Evolutionary conservation across 345 rosid genomes (phyloP), one percentile per base, ranked within the genome.

Genomic region (Carallia pectinifolia): DNA sequence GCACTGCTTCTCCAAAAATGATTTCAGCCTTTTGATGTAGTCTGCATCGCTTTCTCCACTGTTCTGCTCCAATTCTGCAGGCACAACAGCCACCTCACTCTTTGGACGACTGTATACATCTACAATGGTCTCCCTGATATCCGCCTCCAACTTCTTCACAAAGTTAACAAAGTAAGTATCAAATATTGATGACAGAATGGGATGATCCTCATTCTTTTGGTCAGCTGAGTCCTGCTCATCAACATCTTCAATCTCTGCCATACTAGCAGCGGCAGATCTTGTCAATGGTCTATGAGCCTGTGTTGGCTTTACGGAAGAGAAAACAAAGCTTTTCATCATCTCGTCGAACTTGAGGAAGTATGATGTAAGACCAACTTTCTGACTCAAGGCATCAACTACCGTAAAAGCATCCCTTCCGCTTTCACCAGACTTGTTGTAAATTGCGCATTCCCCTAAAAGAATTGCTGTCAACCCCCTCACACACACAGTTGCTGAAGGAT

Each of bases 1-100:
- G 82, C 98, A 90, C 70, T 92, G 96, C 80, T 83, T 90, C 83
- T 92, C 94, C 70, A 92, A 74, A 76, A 92, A 92, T 58, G 83
- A 81, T 81, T 84, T 90, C 74, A 92, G 80, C 76, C 98, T 88
- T 68, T 77, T 83, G 63, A 88, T 73, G 71, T 90, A 92, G 60
- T 84, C 96, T 80, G 77, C 83, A 65, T 90, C 92, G 23, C 58
- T 77, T 84, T 92, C 98, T 64, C 87, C 92, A 70, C 78, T 87
- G 79, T 71, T 83, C 84, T 85, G 96, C 72, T 88, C 98, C 85
- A 92, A 77, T 68, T 87, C 95, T 7, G 95, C 92, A 47, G 98
- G 98, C 63, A 92, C 88, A 73, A 87, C 86, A 33, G 91, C 92
- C 74, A 92, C 94, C 83, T 90, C 84, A 68, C 83, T 82, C 77